A percentile compares a stretch with the other conserved stretches of the same genome.
These are phyloP conservation scores for Ascoidea rubescens DNA, from an alignment of 805 yeast species.

Conservation along the genomic window DNA sequence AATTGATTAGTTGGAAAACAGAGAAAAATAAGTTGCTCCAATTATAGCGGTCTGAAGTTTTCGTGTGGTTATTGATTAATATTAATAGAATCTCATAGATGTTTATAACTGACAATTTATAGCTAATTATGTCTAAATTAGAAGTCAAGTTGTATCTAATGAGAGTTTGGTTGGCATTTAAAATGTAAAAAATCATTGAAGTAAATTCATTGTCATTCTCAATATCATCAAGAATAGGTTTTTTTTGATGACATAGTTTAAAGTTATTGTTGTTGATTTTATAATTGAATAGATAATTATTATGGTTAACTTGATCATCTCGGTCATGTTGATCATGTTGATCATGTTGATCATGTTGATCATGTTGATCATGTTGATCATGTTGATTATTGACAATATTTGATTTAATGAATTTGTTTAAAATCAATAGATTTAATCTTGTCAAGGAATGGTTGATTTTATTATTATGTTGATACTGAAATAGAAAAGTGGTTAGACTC, in stretches of 20 bases:
- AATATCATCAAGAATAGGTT: constrained; percentile 21
- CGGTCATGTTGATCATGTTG: no score
- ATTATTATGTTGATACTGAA: constrained; percentile 24
- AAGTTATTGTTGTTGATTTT: constrained; percentile 24
- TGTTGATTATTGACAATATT: no score
- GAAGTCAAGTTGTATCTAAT: constrained; percentile 25
- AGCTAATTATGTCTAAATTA: constrained; percentile 20
- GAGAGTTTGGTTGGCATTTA: constrained; percentile 20
- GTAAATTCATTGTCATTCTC: constrained; percentile 16
- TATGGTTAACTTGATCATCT: constrained; percentile 1
- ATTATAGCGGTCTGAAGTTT: constrained; percentile 14
- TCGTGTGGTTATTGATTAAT: constrained; percentile 10
- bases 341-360: no score
- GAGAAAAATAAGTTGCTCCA: constrained; percentile 24
- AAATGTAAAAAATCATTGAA: constrained; percentile 20
- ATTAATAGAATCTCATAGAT: constrained; percentile 16
- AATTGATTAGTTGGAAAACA: constrained; percentile 19
- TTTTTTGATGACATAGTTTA: constrained; percentile 27
- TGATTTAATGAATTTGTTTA: constrained; percentile 16
- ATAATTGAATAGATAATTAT: constrained; percentile 9
- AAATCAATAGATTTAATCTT: constrained; percentile 17
- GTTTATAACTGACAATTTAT: constrained; percentile 17
- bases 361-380: no score
- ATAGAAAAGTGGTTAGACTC: constrained; percentile 23
- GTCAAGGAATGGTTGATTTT: constrained; percentile 15